These are phyloP conservation scores for Rhodamnia argentea DNA, from an alignment of 345 rosid species.

Conservation along the genomic window DNA sequence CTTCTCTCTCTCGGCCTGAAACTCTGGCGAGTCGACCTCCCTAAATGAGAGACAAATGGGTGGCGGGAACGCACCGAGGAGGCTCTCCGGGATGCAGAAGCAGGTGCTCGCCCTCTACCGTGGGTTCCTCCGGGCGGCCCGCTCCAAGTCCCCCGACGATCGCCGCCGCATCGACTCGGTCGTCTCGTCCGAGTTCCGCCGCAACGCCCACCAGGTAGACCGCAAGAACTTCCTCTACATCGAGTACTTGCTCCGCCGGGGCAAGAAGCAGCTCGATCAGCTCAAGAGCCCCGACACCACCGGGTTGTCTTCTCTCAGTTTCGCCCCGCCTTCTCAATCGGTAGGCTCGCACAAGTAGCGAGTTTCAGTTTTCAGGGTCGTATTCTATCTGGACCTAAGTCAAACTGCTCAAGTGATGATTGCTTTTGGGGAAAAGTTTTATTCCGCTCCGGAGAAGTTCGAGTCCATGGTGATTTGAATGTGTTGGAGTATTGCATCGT, in stretches of 20 bases:
- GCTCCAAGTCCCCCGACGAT: conserved; percentile 49
- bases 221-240: conserved; percentile 69
- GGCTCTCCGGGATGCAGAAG: conserved; percentile 82
- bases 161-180: conserved; percentile 44
- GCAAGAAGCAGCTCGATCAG: conserved; percentile 74
- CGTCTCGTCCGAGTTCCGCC: conserved; percentile 58
- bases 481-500: background rate
- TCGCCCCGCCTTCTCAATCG: conserved; percentile 7
- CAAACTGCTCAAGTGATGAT: background rate
- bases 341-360: background rate
- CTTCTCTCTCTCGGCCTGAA: background rate
- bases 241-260: conserved; percentile 73
- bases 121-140: conserved; percentile 77
- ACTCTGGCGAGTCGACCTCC: background rate
- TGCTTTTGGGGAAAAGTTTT: background rate
- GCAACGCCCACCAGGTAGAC: conserved; percentile 52
- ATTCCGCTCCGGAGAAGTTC: background rate
- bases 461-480: background rate
- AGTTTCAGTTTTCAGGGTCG: background rate
- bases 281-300: conserved; percentile 51
- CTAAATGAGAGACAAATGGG: background rate
- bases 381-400: background rate
- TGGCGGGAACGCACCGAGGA: background rate
- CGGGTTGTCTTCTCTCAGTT: conserved; percentile 35
- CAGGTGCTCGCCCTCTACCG: conserved; percentile 77